phyloP scores from a whole-genome alignment of 495 filamentous ascomycete species.

The Sporormia fimetaria region DNA sequence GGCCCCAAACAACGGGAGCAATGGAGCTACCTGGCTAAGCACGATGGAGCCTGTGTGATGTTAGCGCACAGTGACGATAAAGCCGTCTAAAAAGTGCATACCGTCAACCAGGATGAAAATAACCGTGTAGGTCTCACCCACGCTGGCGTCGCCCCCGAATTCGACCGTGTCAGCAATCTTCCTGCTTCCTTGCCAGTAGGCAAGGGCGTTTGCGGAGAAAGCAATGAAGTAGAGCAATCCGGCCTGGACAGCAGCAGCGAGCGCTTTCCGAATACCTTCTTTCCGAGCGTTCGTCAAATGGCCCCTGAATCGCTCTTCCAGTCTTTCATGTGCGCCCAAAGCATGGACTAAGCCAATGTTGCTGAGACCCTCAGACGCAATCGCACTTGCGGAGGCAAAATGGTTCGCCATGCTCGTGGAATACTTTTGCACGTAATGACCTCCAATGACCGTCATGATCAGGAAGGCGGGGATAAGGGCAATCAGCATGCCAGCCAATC shows the following conservation, averaged over 20 bases:
- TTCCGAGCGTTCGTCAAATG: slow-evolving; percentile 38
- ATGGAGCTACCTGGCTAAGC: slow-evolving; percentile 52
- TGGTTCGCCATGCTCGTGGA: slow-evolving; percentile 42
- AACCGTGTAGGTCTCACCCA: slow-evolving; percentile 53
- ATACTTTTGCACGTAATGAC: slow-evolving; percentile 49
- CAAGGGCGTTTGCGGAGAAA: slow-evolving; percentile 52
- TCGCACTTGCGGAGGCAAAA: slow-evolving; percentile 39
- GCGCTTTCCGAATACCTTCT: slow-evolving; percentile 47
- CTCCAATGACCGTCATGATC: slow-evolving; percentile 51
- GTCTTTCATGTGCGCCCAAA: slow-evolving; percentile 35
- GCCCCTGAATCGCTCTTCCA: slow-evolving; percentile 44
- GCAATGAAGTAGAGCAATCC: slow-evolving; percentile 57
- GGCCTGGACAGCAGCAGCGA: slow-evolving; percentile 48
- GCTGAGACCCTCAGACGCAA: slow-evolving; percentile 38
- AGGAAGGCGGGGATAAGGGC: slow-evolving; percentile 55
- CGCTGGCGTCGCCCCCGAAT: slow-evolving; percentile 32
- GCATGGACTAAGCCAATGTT: slow-evolving; percentile 42
- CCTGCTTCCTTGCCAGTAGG: slow-evolving; percentile 54
- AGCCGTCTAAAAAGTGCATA: slow-evolving; percentile 25
- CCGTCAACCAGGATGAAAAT: slow-evolving; percentile 56
- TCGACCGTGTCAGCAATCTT: slow-evolving; percentile 41
- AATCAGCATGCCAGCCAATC: slow-evolving; percentile 48
- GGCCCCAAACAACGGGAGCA: slow-evolving; percentile 47
- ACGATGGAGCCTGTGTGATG: slow-evolving; percentile 41
- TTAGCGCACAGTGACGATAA: slow-evolving; percentile 12